Conservation (phyloP, 2,329 filamentous ascomycete genomes). For the Allantophomopsis lycopodina region DNA sequence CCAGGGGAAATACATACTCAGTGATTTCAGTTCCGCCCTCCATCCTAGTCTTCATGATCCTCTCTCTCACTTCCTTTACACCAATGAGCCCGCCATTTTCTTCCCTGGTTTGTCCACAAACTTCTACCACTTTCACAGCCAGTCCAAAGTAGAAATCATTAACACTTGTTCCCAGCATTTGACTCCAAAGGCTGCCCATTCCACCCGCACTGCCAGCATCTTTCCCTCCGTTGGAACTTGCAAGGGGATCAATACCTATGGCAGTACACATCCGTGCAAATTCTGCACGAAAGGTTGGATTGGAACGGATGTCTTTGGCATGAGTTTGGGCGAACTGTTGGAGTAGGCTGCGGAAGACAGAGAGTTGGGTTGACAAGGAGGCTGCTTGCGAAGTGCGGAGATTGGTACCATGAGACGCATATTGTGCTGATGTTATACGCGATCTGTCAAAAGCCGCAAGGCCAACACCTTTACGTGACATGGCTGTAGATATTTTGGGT, state of each 20-base stretch:
- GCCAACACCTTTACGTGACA: constrained; percentile 74
- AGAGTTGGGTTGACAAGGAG: constrained; percentile 82
- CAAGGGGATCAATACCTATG: constrained; percentile 89
- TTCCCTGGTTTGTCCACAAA: constrained; percentile 71
- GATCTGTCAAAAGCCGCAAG: constrained; percentile 82
- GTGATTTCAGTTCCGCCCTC: constrained; percentile 67
- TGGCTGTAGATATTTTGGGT: constrained; percentile 12
- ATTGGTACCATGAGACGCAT: constrained; percentile 75
- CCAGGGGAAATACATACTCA: constrained; percentile 38
- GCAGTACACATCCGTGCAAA: constrained; percentile 98
- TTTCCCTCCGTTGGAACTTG: constrained; percentile 42
- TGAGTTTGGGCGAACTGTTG: constrained; percentile 94
- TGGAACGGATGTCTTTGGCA: constrained; percentile 88
- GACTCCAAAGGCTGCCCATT: constrained; percentile 71
- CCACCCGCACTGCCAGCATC: constrained; percentile 24
- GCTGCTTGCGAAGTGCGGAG: constrained; percentile 76
- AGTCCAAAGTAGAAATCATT: constrained; percentile 99
- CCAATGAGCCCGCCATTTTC: constrained; percentile 92
- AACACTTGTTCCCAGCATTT: constrained; percentile 79
- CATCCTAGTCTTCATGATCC: constrained; percentile 57
- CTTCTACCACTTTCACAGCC: constrained; percentile 86
- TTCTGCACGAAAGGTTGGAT: constrained; percentile 88
- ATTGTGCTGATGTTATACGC: constrained; percentile 74
- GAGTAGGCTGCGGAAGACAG: constrained; percentile 88
- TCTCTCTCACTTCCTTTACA: constrained; percentile 65